Conservation (phyloP, 176 grass and related monocot genomes). For the Triticum dicoccoides region DNA sequence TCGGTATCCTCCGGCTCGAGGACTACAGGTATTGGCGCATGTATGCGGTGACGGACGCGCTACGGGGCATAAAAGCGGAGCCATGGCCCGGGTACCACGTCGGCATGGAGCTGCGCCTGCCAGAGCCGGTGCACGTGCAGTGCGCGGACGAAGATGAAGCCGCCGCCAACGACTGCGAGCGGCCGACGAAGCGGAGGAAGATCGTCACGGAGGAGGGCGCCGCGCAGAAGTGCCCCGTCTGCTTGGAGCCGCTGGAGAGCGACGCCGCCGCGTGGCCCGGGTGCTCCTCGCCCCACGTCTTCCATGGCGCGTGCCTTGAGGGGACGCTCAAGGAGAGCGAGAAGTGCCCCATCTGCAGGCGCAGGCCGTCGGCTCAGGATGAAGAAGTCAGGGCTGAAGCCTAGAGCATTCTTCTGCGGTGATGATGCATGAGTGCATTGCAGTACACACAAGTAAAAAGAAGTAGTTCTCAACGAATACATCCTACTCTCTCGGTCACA, state of each 20-base stretch:
- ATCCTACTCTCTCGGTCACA: too few relatives aligned
- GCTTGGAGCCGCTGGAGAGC: background rate
- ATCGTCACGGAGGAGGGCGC: background rate
- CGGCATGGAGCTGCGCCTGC: background rate
- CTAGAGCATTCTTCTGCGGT: too few relatives aligned
- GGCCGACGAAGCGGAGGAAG: background rate
- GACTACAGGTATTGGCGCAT: constrained; percentile 5
- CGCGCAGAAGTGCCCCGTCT: constrained; percentile 12
- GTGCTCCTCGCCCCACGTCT: constrained; percentile 22
- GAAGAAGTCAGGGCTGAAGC: background rate
- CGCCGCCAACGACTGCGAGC: background rate
- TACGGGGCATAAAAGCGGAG: background rate
- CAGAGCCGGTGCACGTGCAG: background rate
- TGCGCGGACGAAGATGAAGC: background rate
- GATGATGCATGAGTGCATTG: too few relatives aligned
- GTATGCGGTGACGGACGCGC: background rate
- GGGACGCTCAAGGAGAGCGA: background rate
- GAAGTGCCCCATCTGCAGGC: constrained; percentile 24
- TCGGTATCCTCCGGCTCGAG: background rate
- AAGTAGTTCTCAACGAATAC: too few relatives aligned
- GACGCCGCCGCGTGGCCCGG: constrained; percentile 21
- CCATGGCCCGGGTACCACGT: constrained; percentile 1
- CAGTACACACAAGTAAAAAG: too few relatives aligned
- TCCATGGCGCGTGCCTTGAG: constrained; percentile 31
- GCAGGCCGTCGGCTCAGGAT: background rate